These are phyloP conservation scores for Vaccinium vitisidaea DNA, from an alignment of 148 eudicot species.

Conservation along the genomic window DNA sequence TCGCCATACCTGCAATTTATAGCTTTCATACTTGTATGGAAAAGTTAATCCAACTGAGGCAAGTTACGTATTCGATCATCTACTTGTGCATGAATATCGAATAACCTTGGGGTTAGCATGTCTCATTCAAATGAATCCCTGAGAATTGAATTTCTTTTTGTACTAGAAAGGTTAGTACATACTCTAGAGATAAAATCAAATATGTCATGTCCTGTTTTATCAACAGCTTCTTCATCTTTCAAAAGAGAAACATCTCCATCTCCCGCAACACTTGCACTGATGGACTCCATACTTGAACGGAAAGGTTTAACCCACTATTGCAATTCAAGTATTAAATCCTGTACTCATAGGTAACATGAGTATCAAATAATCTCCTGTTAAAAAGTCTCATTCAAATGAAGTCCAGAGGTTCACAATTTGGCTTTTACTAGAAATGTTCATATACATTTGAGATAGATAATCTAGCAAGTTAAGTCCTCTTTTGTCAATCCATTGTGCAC, in stretches of 20 bases:
- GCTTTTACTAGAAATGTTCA: neutral
- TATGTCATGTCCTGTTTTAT: neutral
- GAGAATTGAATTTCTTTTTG: neutral
- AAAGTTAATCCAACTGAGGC: neutral
- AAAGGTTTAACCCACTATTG: neutral
- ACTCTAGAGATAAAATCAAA: neutral
- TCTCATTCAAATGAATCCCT: neutral
- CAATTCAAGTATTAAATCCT: neutral
- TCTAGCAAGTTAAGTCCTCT: neutral
- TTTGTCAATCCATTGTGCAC: neutral
- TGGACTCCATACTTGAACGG: neutral
- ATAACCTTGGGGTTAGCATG: too few relatives aligned
- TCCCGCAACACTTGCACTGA: neutral
- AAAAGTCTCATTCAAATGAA: neutral
- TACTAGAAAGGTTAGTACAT: neutral
- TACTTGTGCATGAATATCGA: neutral
- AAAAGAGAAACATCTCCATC: neutral
- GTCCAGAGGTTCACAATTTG: neutral
- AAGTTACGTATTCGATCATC: neutral
- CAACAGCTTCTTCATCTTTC: too few relatives aligned
- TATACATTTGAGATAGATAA: neutral
- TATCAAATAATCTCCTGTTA: constrained; percentile 3
- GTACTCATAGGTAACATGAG: neutral
- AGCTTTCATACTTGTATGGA: neutral
- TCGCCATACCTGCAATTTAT: neutral